These are phyloP conservation scores for Trypanosoma cruzi DNA, from an alignment of 208 protist species.

Conservation along the genomic window DNA sequence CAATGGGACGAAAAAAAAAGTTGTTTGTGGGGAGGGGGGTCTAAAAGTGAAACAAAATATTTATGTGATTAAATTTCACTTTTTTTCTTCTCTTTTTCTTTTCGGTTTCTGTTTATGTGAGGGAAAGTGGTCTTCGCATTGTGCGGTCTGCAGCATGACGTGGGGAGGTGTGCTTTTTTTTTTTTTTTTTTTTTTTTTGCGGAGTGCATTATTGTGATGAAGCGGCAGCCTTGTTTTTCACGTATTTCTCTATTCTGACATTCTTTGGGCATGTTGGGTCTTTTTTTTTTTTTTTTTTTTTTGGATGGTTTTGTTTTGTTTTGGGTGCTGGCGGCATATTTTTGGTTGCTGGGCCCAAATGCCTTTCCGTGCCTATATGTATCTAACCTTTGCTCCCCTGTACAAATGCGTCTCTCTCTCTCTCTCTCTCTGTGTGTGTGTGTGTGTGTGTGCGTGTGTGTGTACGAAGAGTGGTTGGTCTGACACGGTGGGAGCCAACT, in stretches of 20 bases:
- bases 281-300: background rate
- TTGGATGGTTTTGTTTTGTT: background rate
- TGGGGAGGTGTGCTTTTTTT: too few relatives aligned
- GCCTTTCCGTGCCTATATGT: background rate
- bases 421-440: constrained; percentile 12
- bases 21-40: too few relatives aligned
- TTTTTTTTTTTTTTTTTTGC: too few relatives aligned
- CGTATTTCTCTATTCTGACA: background rate
- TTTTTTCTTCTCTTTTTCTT: background rate
- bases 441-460: constrained; percentile 13
- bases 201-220: too few relatives aligned
- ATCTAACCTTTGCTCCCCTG: background rate
- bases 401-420: background rate
- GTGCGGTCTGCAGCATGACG: too few relatives aligned
- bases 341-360: background rate
- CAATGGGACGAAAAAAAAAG: too few relatives aligned
- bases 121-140: too few relatives aligned
- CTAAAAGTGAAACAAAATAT: too few relatives aligned
- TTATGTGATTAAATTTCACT: background rate
- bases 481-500: background rate
- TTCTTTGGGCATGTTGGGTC: background rate
- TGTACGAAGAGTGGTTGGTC: background rate
- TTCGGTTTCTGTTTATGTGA: background rate
- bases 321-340: background rate
- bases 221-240: too few relatives aligned